Conservation (phyloP, 192 early-diverging fungal genomes). For the Oehlia diaphana region DNA sequence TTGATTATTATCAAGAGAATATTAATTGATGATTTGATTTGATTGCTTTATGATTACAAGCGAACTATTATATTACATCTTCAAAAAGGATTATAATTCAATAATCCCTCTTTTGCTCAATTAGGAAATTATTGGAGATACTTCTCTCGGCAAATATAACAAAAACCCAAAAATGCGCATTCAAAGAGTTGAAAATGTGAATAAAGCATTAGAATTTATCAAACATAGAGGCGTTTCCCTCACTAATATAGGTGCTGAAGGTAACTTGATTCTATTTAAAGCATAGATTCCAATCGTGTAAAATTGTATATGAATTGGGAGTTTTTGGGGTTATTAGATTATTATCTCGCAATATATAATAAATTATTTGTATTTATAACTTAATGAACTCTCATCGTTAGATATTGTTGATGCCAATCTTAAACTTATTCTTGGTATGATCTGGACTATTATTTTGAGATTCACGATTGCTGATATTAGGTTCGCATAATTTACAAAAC, state of each 20-base stretch:
- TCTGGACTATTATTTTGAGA: constrained; percentile 96
- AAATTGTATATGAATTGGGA: not conserved
- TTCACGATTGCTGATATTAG: constrained; percentile 95
- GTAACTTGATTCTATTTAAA: constrained; percentile 36
- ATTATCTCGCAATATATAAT: not conserved
- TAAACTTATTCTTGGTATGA: constrained; percentile 93
- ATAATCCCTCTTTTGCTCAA: not conserved
- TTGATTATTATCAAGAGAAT: not conserved
- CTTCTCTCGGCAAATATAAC: constrained; percentile 84
- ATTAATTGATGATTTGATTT: not conserved
- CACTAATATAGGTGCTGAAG: constrained; percentile 96
- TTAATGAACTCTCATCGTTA: constrained; percentile 17
- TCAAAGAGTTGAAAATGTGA: constrained; percentile 94
- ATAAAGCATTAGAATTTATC: constrained; percentile 93
- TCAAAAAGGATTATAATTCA: no score
- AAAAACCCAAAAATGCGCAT: constrained; percentile 87
- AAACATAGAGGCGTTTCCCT: constrained; percentile 78
- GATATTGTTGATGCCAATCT: constrained; percentile 93
- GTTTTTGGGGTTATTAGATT: not conserved
- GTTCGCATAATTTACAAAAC: constrained; percentile 31
- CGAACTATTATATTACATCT: no score
- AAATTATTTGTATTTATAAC: not conserved
- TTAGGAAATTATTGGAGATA: constrained; percentile 93
- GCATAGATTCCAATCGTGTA: not conserved
- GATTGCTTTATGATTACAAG: not conserved